These are phyloP conservation scores for Penicillium flavigenum DNA, from an alignment of 495 filamentous ascomycete species.

Conservation along the genomic window DNA sequence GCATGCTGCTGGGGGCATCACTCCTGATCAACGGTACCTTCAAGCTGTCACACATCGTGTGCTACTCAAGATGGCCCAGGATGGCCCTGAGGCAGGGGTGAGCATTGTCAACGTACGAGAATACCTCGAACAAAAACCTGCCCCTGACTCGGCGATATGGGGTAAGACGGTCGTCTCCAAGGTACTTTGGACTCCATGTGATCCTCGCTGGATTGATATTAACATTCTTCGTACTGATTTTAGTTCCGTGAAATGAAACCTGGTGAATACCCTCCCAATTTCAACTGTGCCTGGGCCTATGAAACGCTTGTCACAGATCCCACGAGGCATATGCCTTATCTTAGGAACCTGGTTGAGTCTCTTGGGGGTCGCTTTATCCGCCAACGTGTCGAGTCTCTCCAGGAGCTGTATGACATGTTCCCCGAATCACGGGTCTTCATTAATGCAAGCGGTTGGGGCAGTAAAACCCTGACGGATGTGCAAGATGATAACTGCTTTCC, in stretches of 20 bases:
- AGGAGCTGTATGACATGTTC: slow-evolving; percentile 40
- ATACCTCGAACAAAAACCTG: slow-evolving; percentile 40
- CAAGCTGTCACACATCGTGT: slow-evolving; percentile 43
- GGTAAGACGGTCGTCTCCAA: slow-evolving; percentile 41
- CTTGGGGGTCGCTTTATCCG: slow-evolving; percentile 43
- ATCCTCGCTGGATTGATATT: background rate
- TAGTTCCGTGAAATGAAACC: slow-evolving; percentile 40
- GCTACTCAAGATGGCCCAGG: slow-evolving; percentile 38
- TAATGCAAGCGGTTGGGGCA: slow-evolving; percentile 46
- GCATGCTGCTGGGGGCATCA: slow-evolving; percentile 45
- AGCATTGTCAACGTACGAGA: slow-evolving; percentile 40
- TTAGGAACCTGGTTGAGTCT: slow-evolving; percentile 29
- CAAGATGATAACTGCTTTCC: slow-evolving; percentile 41
- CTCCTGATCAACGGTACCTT: slow-evolving; percentile 38
- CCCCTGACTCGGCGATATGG: slow-evolving; percentile 39
- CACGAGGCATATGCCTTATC: slow-evolving; percentile 43
- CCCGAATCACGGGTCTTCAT: slow-evolving; percentile 43
- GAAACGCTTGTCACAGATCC: slow-evolving; percentile 45
- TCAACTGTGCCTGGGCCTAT: slow-evolving; percentile 42
- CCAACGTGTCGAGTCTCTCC: slow-evolving; percentile 38
- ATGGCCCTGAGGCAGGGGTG: slow-evolving; percentile 39
- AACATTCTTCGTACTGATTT: background rate
- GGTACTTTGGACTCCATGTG: slow-evolving; percentile 20
- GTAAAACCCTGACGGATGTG: slow-evolving; percentile 38
- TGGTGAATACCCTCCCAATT: slow-evolving; percentile 39